phyloP scores from a whole-genome alignment of 1,284 basidiomycete genomes.

The Kwoniella shivajii region DNA sequence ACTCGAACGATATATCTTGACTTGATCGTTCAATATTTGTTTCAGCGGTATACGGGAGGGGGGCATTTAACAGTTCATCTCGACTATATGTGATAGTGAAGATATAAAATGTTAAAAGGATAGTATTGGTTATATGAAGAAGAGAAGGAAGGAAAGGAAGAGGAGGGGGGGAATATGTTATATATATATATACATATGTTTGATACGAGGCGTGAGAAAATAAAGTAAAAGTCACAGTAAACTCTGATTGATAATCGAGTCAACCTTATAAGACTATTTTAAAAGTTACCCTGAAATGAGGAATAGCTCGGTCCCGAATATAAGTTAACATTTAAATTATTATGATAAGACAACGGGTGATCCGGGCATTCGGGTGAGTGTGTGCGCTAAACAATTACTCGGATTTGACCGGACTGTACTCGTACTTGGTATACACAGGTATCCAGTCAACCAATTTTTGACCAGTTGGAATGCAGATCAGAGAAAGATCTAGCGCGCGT shows the following conservation, averaged over 20 bases:
- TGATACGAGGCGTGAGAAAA: constrained; percentile 7
- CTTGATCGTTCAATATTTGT: neutral
- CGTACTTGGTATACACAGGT: too few relatives aligned
- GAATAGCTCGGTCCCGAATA: neutral
- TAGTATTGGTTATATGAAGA: constrained; percentile 1
- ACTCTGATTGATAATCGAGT: constrained; percentile 4
- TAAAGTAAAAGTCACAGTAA: neutral
- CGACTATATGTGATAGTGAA: constrained; percentile 6
- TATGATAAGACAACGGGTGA: too few relatives aligned
- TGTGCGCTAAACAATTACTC: too few relatives aligned
- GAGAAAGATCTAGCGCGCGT: too few relatives aligned
- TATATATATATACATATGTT: constrained; percentile 8
- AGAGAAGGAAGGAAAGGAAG: constrained; percentile 6
- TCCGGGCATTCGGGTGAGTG: too few relatives aligned
- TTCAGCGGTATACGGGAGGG: neutral
- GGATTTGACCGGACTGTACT: too few relatives aligned
- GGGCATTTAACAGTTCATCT: constrained; percentile 18
- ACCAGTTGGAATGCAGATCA: too few relatives aligned
- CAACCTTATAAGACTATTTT: constrained; percentile 2
- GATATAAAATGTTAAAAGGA: neutral
- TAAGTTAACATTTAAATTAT: neutral
- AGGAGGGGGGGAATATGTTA: neutral
- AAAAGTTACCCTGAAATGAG: neutral
- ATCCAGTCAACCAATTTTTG: too few relatives aligned
- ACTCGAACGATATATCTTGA: constrained; percentile 8